These are phyloP conservation scores for Clavulina sp. DNA, from an alignment of 768 basidiomycete genomes.

Conservation along the genomic window DNA sequence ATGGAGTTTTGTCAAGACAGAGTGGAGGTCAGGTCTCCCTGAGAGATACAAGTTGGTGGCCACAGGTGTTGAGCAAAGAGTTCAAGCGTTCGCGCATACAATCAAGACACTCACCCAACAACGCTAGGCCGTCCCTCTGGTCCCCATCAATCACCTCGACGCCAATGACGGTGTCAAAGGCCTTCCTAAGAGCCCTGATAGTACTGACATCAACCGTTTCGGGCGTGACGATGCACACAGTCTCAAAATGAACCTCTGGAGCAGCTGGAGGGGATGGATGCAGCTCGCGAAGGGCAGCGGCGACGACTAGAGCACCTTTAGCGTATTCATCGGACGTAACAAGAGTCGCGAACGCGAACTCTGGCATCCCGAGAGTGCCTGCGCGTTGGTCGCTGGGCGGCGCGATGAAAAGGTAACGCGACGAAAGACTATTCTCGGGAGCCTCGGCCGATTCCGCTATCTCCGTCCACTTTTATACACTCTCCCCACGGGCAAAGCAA, in stretches of 20 bases:
- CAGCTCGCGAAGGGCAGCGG: conserved; percentile 65
- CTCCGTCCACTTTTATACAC: no score
- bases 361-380: no score
- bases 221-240: conserved; percentile 85
- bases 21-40: conserved; percentile 89
- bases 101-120: conserved; percentile 46
- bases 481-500: no score
- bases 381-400: no score
- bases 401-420: no score
- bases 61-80: background rate
- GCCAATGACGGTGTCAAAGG: conserved; percentile 74
- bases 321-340: conserved; percentile 85
- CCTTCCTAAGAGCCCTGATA: conserved; percentile 60
- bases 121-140: conserved; percentile 43
- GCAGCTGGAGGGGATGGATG: conserved; percentile 42
- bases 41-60: conserved; percentile 5
- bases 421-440: no score
- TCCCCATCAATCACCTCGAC: conserved; percentile 74
- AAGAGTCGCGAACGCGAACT: conserved; percentile 84
- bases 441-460: no score
- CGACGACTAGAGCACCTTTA: conserved; percentile 77
- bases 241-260: conserved; percentile 47
- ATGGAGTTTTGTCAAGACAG: conserved; percentile 92
- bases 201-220: conserved; percentile 75
- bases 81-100: background rate